Percentiles rank a stretch among this genome's conserved stretches.
Evolutionary conservation across 1,284 basidiomycete species (phyloP).

Genomic region (Pascua guehoae): DNA sequence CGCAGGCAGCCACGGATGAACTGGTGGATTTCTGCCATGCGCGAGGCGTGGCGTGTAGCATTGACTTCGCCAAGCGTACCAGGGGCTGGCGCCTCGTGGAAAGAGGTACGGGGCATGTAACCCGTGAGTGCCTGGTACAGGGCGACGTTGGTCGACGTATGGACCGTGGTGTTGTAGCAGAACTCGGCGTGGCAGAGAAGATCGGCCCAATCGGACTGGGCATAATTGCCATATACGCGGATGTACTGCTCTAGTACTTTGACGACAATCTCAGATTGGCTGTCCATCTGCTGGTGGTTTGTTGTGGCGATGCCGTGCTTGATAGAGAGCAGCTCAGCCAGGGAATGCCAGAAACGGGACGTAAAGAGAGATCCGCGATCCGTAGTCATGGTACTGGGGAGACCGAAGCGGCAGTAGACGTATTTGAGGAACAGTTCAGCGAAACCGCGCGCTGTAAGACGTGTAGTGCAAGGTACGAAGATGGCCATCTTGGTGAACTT

Average conservation of each 20-base stretch:
- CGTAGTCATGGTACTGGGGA: slow-evolving; percentile 30
- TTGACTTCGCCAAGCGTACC: not conserved
- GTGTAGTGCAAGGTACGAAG: slow-evolving; percentile 41
- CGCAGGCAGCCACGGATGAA: not conserved
- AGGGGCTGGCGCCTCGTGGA: no score
- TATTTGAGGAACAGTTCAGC: not conserved
- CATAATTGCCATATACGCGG: slow-evolving; percentile 31
- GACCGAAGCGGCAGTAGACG: slow-evolving; percentile 20
- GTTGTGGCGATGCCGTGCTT: slow-evolving; percentile 14
- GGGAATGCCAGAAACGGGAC: not conserved
- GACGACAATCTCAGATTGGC: slow-evolving; percentile 28
- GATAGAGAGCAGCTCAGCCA: not conserved
- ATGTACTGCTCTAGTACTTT: slow-evolving; percentile 29
- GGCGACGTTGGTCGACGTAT: slow-evolving; percentile 41
- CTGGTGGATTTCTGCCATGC: not conserved
- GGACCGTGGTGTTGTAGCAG: slow-evolving; percentile 51
- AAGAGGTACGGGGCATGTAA: slow-evolving; percentile 35
- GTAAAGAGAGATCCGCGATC: slow-evolving; percentile 30
- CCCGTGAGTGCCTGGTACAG: slow-evolving; percentile 51
- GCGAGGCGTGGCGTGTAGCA: not conserved
- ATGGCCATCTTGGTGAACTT: slow-evolving; percentile 50
- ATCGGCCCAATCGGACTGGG: slow-evolving; percentile 53
- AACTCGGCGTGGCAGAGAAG: slow-evolving; percentile 44
- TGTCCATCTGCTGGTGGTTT: slow-evolving; percentile 31
- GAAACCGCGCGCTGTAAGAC: not conserved